A percentile compares a stretch with the other conserved stretches of the same genome.
Evolutionary conservation across 2,329 filamentous ascomycete genomes (phyloP).

Genomic region (Stemphylium lycopersici): DNA sequence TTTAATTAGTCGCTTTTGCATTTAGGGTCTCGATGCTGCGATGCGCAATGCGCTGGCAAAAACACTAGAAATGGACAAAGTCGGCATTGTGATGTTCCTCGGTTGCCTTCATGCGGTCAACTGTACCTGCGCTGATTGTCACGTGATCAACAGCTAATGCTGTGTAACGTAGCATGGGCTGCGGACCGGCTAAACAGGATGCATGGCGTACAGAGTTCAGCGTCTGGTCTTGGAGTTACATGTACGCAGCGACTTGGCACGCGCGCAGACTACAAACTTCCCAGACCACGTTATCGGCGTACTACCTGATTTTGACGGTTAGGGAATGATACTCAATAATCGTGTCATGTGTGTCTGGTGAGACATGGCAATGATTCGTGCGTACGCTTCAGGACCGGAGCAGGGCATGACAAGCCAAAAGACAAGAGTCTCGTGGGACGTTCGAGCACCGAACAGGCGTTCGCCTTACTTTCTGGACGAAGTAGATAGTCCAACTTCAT

Average conservation of each 20-base stretch:
- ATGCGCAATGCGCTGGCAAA: slow-evolving; percentile 6
- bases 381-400: background rate
- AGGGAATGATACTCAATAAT: background rate
- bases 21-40: background rate
- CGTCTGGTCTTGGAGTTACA: slow-evolving; percentile 1
- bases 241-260: background rate
- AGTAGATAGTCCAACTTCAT: background rate
- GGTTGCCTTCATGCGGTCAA: slow-evolving; percentile 2
- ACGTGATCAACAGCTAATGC: slow-evolving; percentile 20
- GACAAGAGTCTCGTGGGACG: background rate
- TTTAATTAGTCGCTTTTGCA: too few relatives aligned
- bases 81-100: background rate
- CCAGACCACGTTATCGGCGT: background rate
- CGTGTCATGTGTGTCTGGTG: slow-evolving; percentile 1
- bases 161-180: slow-evolving; percentile 20
- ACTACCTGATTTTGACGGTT: background rate
- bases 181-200: slow-evolving; percentile 14
- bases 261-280: background rate
- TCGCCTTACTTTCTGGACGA: slow-evolving; percentile 11
- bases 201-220: background rate
- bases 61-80: background rate
- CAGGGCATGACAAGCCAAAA: background rate
- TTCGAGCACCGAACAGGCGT: slow-evolving; percentile 14
- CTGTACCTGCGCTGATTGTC: slow-evolving; percentile 13
- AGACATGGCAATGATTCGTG: background rate